Percentiles rank a stretch among this genome's conserved stretches.
Evolutionary conservation across 306 rosid species (phyloP).

Genomic region (Glycine tomentella): DNA sequence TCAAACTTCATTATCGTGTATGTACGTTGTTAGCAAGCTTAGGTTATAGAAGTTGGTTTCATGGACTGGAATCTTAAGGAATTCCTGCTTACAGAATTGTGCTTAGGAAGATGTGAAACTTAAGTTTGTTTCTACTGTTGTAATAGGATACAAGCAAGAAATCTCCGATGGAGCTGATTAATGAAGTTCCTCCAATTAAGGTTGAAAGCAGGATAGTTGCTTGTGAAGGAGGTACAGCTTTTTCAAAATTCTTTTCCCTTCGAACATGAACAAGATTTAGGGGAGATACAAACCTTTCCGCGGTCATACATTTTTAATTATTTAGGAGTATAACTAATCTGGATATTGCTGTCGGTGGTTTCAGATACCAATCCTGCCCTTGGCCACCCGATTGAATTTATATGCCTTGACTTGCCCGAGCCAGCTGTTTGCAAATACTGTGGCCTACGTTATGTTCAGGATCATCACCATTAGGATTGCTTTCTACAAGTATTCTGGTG

Average conservation of each 20-base stretch:
- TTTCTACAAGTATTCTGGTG: slow-evolving; percentile 39
- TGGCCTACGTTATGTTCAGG: slow-evolving; percentile 82
- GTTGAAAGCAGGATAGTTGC: slow-evolving; percentile 94
- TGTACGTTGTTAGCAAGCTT: slow-evolving; percentile 13
- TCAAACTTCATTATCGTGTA: slow-evolving; percentile 4
- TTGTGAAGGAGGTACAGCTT: slow-evolving; percentile 87
- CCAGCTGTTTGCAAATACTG: slow-evolving; percentile 97
- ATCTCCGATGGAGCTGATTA: slow-evolving; percentile 98
- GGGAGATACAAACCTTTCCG: not conserved
- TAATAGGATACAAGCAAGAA: slow-evolving; percentile 86
- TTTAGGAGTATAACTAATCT: slow-evolving; percentile 34
- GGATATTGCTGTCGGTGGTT: slow-evolving; percentile 45
- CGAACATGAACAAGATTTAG: slow-evolving; percentile 1
- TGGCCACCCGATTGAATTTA: slow-evolving; percentile 93
- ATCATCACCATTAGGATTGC: slow-evolving; percentile 73
- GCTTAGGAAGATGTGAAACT: slow-evolving; percentile 22
- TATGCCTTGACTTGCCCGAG: slow-evolving; percentile 78
- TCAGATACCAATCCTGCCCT: slow-evolving; percentile 84
- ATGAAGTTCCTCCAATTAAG: slow-evolving; percentile 96
- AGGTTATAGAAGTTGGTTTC: slow-evolving; percentile 13
- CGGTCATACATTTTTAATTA: not conserved
- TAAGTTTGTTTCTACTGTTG: slow-evolving; percentile 44
- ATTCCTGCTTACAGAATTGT: slow-evolving; percentile 33
- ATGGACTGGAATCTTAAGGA: not conserved
- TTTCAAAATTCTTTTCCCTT: slow-evolving; percentile 1